A percentile compares a stretch with the other conserved stretches of the same genome.
Evolutionary conservation across 768 basidiomycete genomes (phyloP).

Genomic region (Clitopilus passeckerianus): DNA sequence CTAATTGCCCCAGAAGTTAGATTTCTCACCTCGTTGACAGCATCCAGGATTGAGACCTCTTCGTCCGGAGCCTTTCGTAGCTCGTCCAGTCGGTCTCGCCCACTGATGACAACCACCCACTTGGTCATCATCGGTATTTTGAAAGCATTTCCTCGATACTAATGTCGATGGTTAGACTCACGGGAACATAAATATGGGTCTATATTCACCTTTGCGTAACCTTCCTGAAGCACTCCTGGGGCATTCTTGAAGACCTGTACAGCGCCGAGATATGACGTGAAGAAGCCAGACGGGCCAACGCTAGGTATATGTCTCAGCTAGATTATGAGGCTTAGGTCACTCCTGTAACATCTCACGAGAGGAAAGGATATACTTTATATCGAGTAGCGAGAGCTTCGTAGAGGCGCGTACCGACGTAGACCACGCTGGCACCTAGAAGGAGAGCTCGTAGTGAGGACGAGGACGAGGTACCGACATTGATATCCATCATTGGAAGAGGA

Average conservation of each 20-base stretch:
- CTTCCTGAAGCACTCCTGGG: slow-evolving; percentile 23
- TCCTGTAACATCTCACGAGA: background rate
- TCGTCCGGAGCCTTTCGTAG: slow-evolving; percentile 32
- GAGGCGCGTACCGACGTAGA: background rate
- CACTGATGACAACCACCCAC: slow-evolving; percentile 42
- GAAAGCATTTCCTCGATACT: slow-evolving; percentile 23
- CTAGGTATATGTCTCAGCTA: slow-evolving; percentile 22
- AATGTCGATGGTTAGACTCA: no score
- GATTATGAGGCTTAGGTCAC: background rate
- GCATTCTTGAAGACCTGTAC: slow-evolving; percentile 16
- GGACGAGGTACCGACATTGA: no score
- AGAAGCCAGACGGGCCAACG: slow-evolving; percentile 21
- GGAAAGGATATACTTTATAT: background rate
- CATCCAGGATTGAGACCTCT: slow-evolving; percentile 21
- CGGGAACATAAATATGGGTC: background rate
- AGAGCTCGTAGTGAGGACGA: background rate
- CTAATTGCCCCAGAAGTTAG: background rate
- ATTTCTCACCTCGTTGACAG: slow-evolving; percentile 20
- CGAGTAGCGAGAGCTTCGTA: background rate
- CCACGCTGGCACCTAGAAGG: background rate
- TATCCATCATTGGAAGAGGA: no score
- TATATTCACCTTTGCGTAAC: slow-evolving; percentile 21
- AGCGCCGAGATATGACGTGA: slow-evolving; percentile 25
- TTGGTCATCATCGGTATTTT: slow-evolving; percentile 34
- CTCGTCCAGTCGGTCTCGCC: slow-evolving; percentile 41